These are phyloP conservation scores for Puccinia triticina DNA, from an alignment of 1,284 basidiomycete species.

Conservation along the genomic window DNA sequence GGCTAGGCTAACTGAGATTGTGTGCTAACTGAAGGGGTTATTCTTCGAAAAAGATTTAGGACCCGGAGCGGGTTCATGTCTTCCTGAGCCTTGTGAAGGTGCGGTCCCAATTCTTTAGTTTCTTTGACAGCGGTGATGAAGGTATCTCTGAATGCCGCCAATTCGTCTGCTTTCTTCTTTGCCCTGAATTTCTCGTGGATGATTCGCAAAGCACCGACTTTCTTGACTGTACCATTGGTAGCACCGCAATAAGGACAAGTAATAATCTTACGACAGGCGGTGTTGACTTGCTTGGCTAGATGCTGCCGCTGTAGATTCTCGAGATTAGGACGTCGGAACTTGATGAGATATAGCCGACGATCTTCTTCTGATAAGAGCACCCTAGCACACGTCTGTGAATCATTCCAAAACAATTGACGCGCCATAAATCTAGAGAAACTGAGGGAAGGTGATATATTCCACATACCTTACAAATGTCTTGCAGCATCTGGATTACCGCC, in stretches of 20 bases:
- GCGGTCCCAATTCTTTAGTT: slow-evolving; percentile 81
- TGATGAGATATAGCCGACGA: slow-evolving; percentile 78
- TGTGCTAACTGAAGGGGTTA: slow-evolving; percentile 70
- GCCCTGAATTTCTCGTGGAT: slow-evolving; percentile 97
- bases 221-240: slow-evolving; percentile 95
- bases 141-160: slow-evolving; percentile 78
- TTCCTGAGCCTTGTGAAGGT: slow-evolving; percentile 87
- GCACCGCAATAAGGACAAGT: slow-evolving; percentile 92
- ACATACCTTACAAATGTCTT: slow-evolving; percentile 90
- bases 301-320: slow-evolving; percentile 90
- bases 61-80: slow-evolving; percentile 95
- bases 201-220: slow-evolving; percentile 90
- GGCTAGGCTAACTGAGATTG: background rate
- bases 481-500: slow-evolving; percentile 87
- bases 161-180: slow-evolving; percentile 85
- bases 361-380: slow-evolving; percentile 89
- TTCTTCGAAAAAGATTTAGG: slow-evolving; percentile 86
- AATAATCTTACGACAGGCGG: slow-evolving; percentile 82
- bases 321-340: slow-evolving; percentile 84
- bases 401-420: background rate
- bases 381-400: slow-evolving; percentile 79
- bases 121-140: slow-evolving; percentile 82
- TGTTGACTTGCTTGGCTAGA: slow-evolving; percentile 85
- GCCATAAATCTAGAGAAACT: slow-evolving; percentile 26
- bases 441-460: background rate